Conservation (phyloP, 169 alveolate genomes). For the Eimeria sp. region DNA sequence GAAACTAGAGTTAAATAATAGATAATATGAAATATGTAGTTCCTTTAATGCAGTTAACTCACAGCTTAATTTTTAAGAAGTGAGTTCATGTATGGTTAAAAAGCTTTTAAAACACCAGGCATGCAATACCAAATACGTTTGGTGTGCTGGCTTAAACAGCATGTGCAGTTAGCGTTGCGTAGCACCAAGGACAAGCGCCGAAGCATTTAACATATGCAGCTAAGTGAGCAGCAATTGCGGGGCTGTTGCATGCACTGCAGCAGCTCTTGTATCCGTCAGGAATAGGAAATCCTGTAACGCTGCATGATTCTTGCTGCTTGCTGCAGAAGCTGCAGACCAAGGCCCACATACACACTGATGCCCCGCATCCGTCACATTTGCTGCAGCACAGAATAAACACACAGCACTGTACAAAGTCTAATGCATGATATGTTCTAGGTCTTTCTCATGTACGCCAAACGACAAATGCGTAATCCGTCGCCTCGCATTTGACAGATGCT, state of each 20-base stretch:
- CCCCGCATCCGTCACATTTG: slow-evolving; percentile 13
- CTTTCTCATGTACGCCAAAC: too few relatives aligned
- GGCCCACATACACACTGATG: slow-evolving; percentile 21
- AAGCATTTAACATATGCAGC: slow-evolving; percentile 5
- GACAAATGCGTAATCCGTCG: too few relatives aligned
- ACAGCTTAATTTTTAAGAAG: too few relatives aligned
- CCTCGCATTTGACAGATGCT: too few relatives aligned
- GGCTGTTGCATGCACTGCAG: slow-evolving; percentile 3
- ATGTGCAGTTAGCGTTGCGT: background rate
- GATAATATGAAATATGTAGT: too few relatives aligned
- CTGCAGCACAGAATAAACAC: background rate
- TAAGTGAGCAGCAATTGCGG: background rate
- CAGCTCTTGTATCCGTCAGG: slow-evolving; percentile 13
- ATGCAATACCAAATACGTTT: too few relatives aligned
- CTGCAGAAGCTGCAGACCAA: background rate
- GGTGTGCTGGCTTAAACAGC: background rate
- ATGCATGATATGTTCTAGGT: background rate
- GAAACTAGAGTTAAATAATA: too few relatives aligned
- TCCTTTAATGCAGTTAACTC: too few relatives aligned
- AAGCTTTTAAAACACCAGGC: too few relatives aligned
- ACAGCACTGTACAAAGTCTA: background rate
- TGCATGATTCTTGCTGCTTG: slow-evolving; percentile 1
- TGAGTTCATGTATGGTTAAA: too few relatives aligned
- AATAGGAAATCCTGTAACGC: slow-evolving; percentile 27
- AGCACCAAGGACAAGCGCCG: slow-evolving; percentile 33